Evolutionary conservation across 345 rosid genomes (phyloP), one percentile per base, ranked within the genome.

Genomic region (Eucalyptus shirleyi): DNA sequence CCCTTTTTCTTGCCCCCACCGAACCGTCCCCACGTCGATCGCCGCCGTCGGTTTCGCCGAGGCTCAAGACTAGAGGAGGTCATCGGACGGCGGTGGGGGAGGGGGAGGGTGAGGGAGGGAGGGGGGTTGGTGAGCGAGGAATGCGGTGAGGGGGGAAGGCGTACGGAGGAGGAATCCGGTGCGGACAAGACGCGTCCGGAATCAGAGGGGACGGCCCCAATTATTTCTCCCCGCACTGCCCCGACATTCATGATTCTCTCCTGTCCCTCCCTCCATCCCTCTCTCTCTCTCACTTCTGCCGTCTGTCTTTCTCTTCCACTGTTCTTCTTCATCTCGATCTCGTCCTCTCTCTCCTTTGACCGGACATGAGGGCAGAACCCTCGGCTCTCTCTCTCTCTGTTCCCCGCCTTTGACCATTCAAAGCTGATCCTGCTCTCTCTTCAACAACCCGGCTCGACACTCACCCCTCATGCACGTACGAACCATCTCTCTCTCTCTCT

Each of bases 171-270:
- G 89, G 87, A 47, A 56, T 95, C 96, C 93, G 53, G 26, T 93
- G 93, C 93, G 91, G 94, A 95, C 94, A 90, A 89, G 95, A 93
- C 95, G 94, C 92, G 91, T 92, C 96, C 95, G 93, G 89, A 92
- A 94, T 94, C 95, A 95, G 94, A 93, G 94, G 95, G 91, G 81
- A 86, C 90, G 53, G 6, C 91, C 94, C 45, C 5, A 93, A 93
- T 94, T 88, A 94, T 95, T 93, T 93, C 91, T 53, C 91, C 95
- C 95, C 96, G 93, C 95, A 96, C 96, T 94, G 92, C 90, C 94
- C 95, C 95, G 93, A 94, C 96, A 94, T 42, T 49, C 85, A 93
- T 94, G 89, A 94, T 94, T 94, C 93, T 77, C 16, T 77, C 83
- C 21, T n/a, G n/a, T 72, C 83, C 21, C 40, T 65, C 37, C 77